Conservation (phyloP, 2,329 filamentous ascomycete species). For the Thelonectria discophora region DNA sequence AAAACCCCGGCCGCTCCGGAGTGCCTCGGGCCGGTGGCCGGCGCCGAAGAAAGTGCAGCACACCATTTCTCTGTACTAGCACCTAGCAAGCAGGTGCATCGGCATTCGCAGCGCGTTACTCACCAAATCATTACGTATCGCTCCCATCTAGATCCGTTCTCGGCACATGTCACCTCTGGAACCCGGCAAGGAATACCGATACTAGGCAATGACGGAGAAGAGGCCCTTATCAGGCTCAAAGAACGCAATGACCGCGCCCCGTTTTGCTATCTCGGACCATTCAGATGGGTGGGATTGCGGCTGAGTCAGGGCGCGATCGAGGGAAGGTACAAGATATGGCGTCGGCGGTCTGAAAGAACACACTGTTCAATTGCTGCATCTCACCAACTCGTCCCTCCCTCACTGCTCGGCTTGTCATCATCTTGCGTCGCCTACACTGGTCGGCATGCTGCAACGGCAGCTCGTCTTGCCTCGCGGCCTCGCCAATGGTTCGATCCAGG, state of each 20-base stretch:
- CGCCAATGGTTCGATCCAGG: constrained; percentile 4
- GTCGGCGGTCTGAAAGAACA: constrained; percentile 1
- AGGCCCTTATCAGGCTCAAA: not conserved
- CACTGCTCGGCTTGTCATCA: not conserved
- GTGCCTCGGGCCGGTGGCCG: not conserved
- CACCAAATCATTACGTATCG: not conserved
- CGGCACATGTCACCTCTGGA: not conserved
- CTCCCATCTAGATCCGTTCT: not conserved
- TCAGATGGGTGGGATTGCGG: constrained; percentile 2
- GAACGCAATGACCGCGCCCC: not conserved
- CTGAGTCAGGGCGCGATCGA: constrained; percentile 7
- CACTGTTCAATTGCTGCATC: constrained; percentile 4
- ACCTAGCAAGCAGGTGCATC: not conserved
- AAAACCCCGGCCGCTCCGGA: not conserved
- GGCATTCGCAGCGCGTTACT: not conserved
- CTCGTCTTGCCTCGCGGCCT: constrained; percentile 10
- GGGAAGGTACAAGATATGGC: not conserved
- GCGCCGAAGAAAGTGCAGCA: not conserved
- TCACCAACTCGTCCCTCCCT: not conserved
- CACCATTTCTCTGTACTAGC: not conserved
- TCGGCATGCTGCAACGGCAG: constrained; percentile 11
- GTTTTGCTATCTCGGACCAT: not conserved
- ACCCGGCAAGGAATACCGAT: not conserved
- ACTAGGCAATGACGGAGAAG: not conserved
- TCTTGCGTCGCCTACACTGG: constrained; percentile 8